Evolutionary conservation across 2,329 filamentous ascomycete species (phyloP), one percentile per base, ranked within the genome.

Genomic region (Penicillium sp.): DNA sequence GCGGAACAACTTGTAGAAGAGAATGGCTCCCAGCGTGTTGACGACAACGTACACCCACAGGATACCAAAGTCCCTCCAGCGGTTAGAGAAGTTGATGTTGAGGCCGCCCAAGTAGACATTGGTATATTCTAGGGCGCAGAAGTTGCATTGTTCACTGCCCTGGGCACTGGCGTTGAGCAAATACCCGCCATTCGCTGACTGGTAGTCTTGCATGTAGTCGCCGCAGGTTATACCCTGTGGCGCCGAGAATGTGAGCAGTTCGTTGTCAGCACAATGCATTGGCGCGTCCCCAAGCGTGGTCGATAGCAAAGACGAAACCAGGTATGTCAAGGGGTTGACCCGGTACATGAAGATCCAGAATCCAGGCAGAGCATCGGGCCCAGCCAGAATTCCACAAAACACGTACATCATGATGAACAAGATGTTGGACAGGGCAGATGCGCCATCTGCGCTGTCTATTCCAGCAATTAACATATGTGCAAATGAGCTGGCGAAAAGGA

Each of bases 391-490:
- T 11, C 87, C 91, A 19, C 85, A 85, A 47, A 95, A 87, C 5
- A 93, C 82, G 73, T 96, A 96, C 0, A 90, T 92, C 72, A 97
- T 92, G 0, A 92, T 87, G 80, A 93, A 93, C 66, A 90, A 79
- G 63, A 93, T 75, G 69, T 91, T 91, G 69, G 89, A 90, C 61
- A 94, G 79, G 75, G 92, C 86, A 23, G 87, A 88, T 1, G 91
- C 89, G 69, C 94, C 91, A 69, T 91, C 82, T 79, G 93, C 87
- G 66, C 90, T 61, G 63, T 91, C 88, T 65, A 92, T 85, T 21
- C 88, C 90, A 1, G 91, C 89, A 70, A 95, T 92, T 68, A 91
- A 82, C 81, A 94, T 88, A 67, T 90, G 86, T 5, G 91, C 88
- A 74, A 96, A 96, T 13, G 92, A 95, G 66, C 86, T 90, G 1